Evolutionary conservation across 352 stramenopile species (phyloP), one percentile per base, ranked within the genome.

Genomic region (Pythium rhizo-oryzae): DNA sequence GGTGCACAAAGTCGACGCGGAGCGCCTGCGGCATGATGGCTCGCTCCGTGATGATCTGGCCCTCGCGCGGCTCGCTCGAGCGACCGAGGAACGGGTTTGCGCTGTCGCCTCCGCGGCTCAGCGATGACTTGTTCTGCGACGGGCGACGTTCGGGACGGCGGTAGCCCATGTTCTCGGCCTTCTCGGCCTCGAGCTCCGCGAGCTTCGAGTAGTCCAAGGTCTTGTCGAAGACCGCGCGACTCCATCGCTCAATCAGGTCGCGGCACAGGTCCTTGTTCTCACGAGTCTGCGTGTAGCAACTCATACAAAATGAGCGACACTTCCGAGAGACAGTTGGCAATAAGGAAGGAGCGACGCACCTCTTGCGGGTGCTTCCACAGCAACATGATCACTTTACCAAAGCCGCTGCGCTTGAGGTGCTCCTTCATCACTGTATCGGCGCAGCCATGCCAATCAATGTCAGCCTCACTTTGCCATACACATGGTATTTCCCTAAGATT

Each of bases 191-290:
- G 16, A 95, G 70, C 59, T 96, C 89, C 4, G 85, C 84, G 44
- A 95, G 67, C 59, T 96, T 96, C 0, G 87, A 94, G 63, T 87
- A 96, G 68, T 96, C 89, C 15, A 95, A 67, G 30, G 87, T 95
- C 71, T 96, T 96, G 74, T 94, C 91, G 65, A 96, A 96, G 21
- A 96, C 89, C 0, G 87, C 88, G 35, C 89, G 89, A 43, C 89
- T 96, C 89, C 89, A 96, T 50, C 85, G 85, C 70, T 96, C 89
- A 24, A 96, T 89, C 59, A 96, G 66, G 59, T 85, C 85, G 24
- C 87, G 85, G 18, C 89, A 96, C 11, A 96, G 69, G 21, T 94
- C 89, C 67, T 96, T 96, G 78, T 96, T 96, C 33, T 94, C 85
- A 8, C 69, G 76, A 0, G 85, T 96, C 89, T 95, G 53, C 25